Evolutionary conservation across 2,329 filamentous ascomycete species (phyloP).

Genomic region (Aspergillus sp.): DNA sequence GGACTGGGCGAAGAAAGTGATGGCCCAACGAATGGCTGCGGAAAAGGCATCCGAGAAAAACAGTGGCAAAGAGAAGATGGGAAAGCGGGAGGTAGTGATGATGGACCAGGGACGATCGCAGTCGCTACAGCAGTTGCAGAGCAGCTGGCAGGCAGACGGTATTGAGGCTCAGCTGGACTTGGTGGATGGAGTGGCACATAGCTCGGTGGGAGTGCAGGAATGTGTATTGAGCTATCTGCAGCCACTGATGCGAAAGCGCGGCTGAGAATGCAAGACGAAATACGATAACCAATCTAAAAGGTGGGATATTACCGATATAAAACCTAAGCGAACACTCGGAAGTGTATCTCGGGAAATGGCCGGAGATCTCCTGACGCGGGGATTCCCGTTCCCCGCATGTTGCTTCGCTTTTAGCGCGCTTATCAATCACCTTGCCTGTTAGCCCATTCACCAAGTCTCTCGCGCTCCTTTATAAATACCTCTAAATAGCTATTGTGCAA

Average conservation of each 20-base stretch:
- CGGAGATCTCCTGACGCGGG: too few relatives aligned
- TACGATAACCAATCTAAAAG: too few relatives aligned
- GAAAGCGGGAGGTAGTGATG: neutral
- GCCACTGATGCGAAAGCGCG: neutral
- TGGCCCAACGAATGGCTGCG: neutral
- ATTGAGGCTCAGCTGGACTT: neutral
- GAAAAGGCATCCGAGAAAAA: neutral
- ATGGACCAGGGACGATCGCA: neutral
- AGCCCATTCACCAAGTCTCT: too few relatives aligned
- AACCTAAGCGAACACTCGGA: too few relatives aligned
- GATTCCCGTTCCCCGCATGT: too few relatives aligned
- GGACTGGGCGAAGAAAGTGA: neutral
- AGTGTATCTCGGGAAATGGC: too few relatives aligned
- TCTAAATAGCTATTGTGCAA: too few relatives aligned
- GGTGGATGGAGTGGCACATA: neutral
- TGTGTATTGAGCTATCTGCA: neutral
- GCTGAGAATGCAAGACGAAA: too few relatives aligned
- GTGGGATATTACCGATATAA: too few relatives aligned
- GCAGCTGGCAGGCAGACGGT: neutral
- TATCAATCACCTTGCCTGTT: too few relatives aligned
- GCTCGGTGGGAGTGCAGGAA: neutral
- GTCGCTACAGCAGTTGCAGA: neutral
- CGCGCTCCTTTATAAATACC: too few relatives aligned
- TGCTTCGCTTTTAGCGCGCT: too few relatives aligned
- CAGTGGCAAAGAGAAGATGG: neutral